Evolutionary conservation across 1,284 basidiomycete genomes (phyloP).

Genomic region (Calocybe gambosa): DNA sequence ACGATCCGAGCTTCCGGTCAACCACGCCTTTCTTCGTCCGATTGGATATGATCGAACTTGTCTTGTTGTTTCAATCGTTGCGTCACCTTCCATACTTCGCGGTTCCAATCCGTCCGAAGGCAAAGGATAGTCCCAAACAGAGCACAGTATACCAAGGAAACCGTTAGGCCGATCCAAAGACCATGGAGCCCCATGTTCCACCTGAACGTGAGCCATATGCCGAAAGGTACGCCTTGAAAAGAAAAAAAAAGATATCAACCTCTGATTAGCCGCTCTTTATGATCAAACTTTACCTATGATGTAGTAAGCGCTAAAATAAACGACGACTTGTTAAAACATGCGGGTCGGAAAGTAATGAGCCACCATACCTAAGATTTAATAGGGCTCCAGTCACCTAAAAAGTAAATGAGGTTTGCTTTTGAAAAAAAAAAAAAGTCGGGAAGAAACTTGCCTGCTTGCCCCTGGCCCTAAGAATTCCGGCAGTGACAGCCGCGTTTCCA

Average conservation of each 20-base stretch:
- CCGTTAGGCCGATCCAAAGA: constrained; percentile 2
- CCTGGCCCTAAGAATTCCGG: constrained; percentile 71
- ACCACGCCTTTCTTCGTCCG: neutral
- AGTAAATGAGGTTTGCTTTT: no score
- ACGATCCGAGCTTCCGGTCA: neutral
- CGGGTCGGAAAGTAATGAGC: neutral
- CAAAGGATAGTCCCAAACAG: constrained; percentile 1
- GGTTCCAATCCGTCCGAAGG: neutral
- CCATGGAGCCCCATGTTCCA: neutral
- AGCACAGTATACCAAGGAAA: neutral
- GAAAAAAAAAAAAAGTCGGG: no score
- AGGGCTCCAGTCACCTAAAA: constrained; percentile 1
- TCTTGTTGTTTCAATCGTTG: neutral
- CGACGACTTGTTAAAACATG: neutral
- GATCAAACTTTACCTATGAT: neutral
- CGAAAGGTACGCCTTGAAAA: constrained; percentile 1
- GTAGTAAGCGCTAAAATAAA: constrained; percentile 2
- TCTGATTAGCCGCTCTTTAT: neutral
- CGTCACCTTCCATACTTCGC: constrained; percentile 2
- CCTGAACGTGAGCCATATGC: constrained; percentile 1
- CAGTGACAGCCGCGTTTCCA: constrained; percentile 60
- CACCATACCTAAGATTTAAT: neutral
- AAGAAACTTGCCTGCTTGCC: constrained; percentile 54
- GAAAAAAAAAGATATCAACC: neutral
- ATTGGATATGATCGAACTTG: neutral